Base-by-base conservation (phyloP, 2,329 filamentous ascomycete genomes). In the Aspergillus cejpii region DNA sequence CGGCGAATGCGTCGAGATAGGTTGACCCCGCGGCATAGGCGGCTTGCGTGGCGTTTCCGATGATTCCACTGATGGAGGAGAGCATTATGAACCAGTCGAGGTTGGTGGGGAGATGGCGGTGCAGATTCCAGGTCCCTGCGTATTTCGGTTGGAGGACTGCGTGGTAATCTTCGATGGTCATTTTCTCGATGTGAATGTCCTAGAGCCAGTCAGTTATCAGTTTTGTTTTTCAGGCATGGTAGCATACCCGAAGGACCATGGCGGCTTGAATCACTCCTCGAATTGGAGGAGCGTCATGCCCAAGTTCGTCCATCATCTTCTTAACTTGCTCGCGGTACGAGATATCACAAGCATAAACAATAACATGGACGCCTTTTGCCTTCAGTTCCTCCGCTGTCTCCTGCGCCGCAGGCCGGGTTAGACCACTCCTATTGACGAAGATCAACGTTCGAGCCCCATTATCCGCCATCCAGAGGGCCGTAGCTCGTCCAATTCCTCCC, bases 371-470 rank as follows among this genome's bases (percentile, higher is more conserved):
- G 5, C 55, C 59, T 12, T 47, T 43, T 11, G 52, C 19, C 39
- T 42, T 21, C 14, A 64, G 39, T 3, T 46, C 46, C 54, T 47
- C 37, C 44, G 51, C 2, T 31, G 41, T 11, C 47, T 43, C 6
- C 57, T 55, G 6, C 52, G 59, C 7, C 56, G 55, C 17, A 1
- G 17, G 17, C 1, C 27, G 47, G 5, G 49, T 46, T 4, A 41
- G 15, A 6, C 56, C 58, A 31, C 67, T 73, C 36, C 79, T 68
- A 8, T 74, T 79, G 1, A 81, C 47, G 37, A 81, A 75, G 5
- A 74, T 70, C 2, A 83, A 43, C 43, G 74, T 62, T 21, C 63
- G 69, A 0, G 72, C 79, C 1, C 80, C 79, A 3, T 72, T 69
- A 6, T 60, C 55, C 12, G 65, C 63, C 44, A 83, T 68, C 43